A percentile compares a stretch with the other conserved stretches of the same genome.
Evolutionary conservation across 345 rosid genomes (phyloP).

Genomic region (Gossypium raimondii): DNA sequence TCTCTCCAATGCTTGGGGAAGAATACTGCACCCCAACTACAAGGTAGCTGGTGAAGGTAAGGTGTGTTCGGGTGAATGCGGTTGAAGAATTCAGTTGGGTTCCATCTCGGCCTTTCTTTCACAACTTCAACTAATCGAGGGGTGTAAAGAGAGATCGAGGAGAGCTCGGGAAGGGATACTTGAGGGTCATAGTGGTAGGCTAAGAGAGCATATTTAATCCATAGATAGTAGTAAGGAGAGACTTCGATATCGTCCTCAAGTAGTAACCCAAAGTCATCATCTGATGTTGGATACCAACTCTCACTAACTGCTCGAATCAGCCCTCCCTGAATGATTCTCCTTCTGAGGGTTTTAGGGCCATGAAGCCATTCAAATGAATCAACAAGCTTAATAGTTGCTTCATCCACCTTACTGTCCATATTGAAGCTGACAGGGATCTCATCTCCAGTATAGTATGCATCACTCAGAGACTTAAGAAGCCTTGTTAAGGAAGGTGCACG

Average conservation of each 20-base stretch:
- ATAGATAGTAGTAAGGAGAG: conserved; percentile 86
- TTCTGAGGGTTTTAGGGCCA: conserved; percentile 75
- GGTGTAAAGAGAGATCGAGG: conserved; percentile 87
- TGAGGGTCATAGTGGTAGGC: conserved; percentile 95
- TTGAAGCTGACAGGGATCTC: conserved; percentile 88
- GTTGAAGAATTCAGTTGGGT: conserved; percentile 78
- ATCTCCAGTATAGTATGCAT: conserved; percentile 76
- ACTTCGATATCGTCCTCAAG: conserved; percentile 98
- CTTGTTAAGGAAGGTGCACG: conserved; percentile 61
- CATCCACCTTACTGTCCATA: conserved; percentile 94
- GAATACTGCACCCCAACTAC: conserved; percentile 99
- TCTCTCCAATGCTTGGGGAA: conserved; percentile 99
- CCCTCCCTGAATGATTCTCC: conserved; percentile 98
- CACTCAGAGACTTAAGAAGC: conserved; percentile 71
- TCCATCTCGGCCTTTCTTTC: conserved; percentile 95
- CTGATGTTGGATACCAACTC: conserved; percentile 94
- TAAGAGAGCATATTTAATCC: conserved; percentile 89
- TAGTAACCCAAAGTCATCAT: conserved; percentile 81
- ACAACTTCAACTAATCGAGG: conserved; percentile 87
- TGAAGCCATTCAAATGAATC: conserved; percentile 85
- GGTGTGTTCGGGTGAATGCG: conserved; percentile 85
- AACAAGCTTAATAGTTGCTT: conserved; percentile 69
- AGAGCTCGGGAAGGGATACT: conserved; percentile 72
- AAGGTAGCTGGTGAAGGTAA: conserved; percentile 90
- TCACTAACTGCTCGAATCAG: conserved; percentile 95